Conservation (phyloP, 2,329 filamentous ascomycete species). For the Colletotrichum falcatum region DNA sequence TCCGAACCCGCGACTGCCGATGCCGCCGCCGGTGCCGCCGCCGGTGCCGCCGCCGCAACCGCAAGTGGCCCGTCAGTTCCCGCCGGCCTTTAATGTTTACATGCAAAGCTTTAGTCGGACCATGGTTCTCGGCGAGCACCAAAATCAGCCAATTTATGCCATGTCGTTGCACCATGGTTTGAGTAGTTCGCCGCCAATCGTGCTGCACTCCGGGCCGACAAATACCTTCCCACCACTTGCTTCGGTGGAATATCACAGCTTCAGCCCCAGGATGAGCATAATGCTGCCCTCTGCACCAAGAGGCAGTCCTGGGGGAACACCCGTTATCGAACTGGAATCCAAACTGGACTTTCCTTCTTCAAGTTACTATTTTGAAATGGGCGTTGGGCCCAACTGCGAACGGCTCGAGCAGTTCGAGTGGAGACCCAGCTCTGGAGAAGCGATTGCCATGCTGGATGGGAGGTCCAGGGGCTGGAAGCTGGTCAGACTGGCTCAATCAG, state of each 20-base stretch:
- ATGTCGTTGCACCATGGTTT: slow-evolving; percentile 37
- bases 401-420: slow-evolving; percentile 56
- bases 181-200: slow-evolving; percentile 34
- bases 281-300: slow-evolving; percentile 30
- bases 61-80: slow-evolving; percentile 40
- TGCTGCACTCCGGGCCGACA: slow-evolving; percentile 41
- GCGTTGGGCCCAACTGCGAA: slow-evolving; percentile 44
- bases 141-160: slow-evolving; percentile 40
- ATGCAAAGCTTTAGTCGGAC: slow-evolving; percentile 40
- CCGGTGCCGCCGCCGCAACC: slow-evolving; percentile 1
- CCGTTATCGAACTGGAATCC: slow-evolving; percentile 19
- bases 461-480: slow-evolving; percentile 56
- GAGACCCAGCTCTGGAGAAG: slow-evolving; percentile 53
- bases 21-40: background rate
- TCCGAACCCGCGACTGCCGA: no score
- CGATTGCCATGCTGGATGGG: slow-evolving; percentile 50
- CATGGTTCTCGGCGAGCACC: slow-evolving; percentile 38
- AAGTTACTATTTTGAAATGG: slow-evolving; percentile 51
- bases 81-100: slow-evolving; percentile 41
- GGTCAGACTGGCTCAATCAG: slow-evolving; percentile 48
- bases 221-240: slow-evolving; percentile 37
- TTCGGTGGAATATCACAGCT: slow-evolving; percentile 35
- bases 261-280: slow-evolving; percentile 37
- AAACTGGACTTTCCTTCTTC: slow-evolving; percentile 35
- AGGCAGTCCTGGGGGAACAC: slow-evolving; percentile 28